Conservation (phyloP, 306 rosid species). For the Ochetophila trinervis region DNA sequence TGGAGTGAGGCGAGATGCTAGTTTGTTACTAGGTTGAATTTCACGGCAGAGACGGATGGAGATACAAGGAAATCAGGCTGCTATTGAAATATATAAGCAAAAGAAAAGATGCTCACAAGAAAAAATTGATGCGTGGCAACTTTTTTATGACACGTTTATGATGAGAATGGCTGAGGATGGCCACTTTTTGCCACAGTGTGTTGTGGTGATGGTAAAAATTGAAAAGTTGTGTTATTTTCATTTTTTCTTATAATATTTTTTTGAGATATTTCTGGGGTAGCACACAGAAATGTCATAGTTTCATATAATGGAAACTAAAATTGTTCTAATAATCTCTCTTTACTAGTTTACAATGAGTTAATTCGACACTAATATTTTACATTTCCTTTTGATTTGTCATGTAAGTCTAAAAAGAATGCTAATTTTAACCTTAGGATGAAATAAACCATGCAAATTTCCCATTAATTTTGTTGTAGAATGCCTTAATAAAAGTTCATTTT, state of each 20-base stretch:
- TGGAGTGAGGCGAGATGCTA: no score
- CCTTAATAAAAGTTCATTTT: neutral
- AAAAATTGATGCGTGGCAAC: conserved; percentile 7
- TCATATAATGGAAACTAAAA: no score
- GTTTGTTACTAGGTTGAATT: neutral
- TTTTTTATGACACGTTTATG: neutral
- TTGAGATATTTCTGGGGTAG: neutral
- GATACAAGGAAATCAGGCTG: neutral
- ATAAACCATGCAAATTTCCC: no score
- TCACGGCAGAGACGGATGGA: neutral
- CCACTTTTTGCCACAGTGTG: neutral
- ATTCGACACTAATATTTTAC: neutral
- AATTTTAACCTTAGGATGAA: no score
- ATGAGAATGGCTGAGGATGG: neutral
- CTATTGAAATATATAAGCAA: neutral
- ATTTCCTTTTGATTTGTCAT: neutral
- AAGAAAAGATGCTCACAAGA: neutral
- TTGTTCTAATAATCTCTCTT: neutral
- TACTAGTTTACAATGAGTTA: neutral
- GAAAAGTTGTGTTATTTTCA: neutral
- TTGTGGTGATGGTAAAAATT: neutral
- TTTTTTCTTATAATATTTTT: neutral
- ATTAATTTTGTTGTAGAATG: no score
- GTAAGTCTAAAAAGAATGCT: no score
- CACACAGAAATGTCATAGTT: neutral